A percentile compares a stretch with the other conserved stretches of the same genome.
phyloP scores from a whole-genome alignment of 2,329 filamentous ascomycete species.

The Chaetothyriales sp. region DNA sequence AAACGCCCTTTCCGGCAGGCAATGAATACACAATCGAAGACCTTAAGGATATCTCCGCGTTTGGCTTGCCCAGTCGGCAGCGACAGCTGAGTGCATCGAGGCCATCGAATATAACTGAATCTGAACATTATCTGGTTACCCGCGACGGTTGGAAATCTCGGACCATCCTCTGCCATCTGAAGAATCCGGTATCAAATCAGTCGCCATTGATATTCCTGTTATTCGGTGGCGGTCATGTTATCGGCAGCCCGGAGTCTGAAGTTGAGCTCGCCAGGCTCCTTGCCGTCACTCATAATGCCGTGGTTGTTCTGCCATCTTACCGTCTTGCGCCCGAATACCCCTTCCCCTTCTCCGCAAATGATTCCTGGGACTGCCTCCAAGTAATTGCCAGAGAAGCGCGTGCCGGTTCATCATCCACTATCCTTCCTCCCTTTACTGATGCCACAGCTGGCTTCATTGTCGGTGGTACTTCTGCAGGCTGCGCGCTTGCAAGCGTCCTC shows the following conservation, averaged over 20 bases:
- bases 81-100: constrained; percentile 2
- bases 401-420: constrained; percentile 18
- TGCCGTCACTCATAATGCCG: constrained; percentile 12
- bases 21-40: constrained; percentile 4
- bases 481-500: constrained; percentile 25
- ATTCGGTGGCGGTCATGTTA: constrained; percentile 18
- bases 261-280: constrained; percentile 12
- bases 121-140: constrained; percentile 5
- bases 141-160: constrained; percentile 5
- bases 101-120: constrained; percentile 7
- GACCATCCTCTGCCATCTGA: constrained; percentile 7
- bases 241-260: constrained; percentile 15
- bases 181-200: not conserved
- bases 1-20: constrained; percentile 2
- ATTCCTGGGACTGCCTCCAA: constrained; percentile 32
- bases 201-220: constrained; percentile 14
- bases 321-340: constrained; percentile 32
- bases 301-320: constrained; percentile 17
- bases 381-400: constrained; percentile 23
- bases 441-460: constrained; percentile 33
- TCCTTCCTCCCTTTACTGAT: constrained; percentile 25
- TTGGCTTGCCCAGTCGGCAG: constrained; percentile 1
- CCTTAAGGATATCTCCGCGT: constrained; percentile 5
- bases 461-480: constrained; percentile 35
- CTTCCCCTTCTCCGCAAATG: constrained; percentile 31